phyloP scores from a whole-genome alignment of 768 basidiomycete species.

The Gymnopilus junonius region DNA sequence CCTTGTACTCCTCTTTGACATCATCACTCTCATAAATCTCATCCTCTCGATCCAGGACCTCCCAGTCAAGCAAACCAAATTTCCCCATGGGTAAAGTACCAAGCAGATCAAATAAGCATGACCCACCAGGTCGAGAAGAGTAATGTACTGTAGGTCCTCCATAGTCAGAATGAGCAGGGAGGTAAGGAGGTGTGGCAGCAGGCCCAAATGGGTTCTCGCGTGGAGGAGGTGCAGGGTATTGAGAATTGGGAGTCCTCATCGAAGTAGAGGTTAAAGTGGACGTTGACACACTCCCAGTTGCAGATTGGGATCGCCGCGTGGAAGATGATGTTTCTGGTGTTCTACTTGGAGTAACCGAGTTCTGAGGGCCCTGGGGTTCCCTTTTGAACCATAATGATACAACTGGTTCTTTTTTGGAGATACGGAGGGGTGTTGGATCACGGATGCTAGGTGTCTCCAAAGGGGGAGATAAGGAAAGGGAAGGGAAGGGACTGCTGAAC shows the following conservation, averaged over 20 bases:
- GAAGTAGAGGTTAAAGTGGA: not conserved
- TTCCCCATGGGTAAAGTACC: slow-evolving; percentile 59
- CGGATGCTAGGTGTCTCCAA: not conserved
- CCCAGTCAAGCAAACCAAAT: slow-evolving; percentile 73
- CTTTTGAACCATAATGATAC: not conserved
- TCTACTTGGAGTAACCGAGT: not conserved
- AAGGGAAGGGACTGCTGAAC: slow-evolving; percentile 17
- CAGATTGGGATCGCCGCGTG: not conserved
- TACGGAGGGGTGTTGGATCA: not conserved
- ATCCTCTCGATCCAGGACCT: slow-evolving; percentile 72
- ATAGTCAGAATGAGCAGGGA: slow-evolving; percentile 52
- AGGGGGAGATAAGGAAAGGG: slow-evolving; percentile 17
- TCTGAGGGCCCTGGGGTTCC: not conserved
- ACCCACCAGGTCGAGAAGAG: slow-evolving; percentile 71
- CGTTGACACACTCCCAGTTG: not conserved
- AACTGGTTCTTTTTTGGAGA: not conserved
- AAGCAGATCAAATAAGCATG: slow-evolving; percentile 67
- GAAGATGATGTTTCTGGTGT: not conserved
- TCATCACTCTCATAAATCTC: slow-evolving; percentile 77
- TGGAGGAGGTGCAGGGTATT: slow-evolving; percentile 44
- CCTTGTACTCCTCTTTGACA: slow-evolving; percentile 75
- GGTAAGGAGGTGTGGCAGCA: slow-evolving; percentile 51
- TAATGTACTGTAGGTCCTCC: slow-evolving; percentile 51
- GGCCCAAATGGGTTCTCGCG: slow-evolving; percentile 52
- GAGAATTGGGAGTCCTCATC: not conserved